Evolutionary conservation across 371 early-diverging fungal genomes (phyloP).

Genomic region (Syncephalastrum racemosum): DNA sequence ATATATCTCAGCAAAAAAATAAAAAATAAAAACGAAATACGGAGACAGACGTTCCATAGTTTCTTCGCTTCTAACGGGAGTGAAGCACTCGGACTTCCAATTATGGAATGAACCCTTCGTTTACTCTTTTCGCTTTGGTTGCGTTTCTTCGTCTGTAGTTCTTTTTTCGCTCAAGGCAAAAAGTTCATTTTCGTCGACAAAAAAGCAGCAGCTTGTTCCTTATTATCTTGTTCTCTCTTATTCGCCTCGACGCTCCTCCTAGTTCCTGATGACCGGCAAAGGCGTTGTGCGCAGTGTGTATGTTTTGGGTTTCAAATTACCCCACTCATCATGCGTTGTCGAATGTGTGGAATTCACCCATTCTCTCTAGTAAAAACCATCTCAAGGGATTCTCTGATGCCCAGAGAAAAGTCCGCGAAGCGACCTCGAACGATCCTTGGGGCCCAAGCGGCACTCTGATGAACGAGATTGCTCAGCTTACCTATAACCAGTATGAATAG

Average conservation of each 20-base stretch:
- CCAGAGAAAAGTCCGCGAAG: conserved; percentile 92
- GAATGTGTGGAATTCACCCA: neutral
- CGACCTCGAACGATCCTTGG: conserved; percentile 92
- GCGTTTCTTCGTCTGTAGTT: neutral
- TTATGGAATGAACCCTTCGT: no score
- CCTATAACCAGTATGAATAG: conserved; percentile 78
- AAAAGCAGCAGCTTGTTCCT: neutral
- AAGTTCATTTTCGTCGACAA: neutral
- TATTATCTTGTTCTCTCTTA: neutral
- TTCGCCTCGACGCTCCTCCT: neutral
- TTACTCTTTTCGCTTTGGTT: no score
- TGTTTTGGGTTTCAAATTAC: conserved; percentile 9
- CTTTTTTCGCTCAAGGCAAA: conserved; percentile 2
- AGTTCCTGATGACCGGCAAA: conserved; percentile 38
- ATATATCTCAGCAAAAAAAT: no score
- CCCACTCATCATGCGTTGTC: neutral
- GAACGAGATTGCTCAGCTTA: conserved; percentile 88
- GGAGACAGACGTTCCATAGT: no score
- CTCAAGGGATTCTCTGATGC: conserved; percentile 95
- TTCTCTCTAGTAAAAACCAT: conserved; percentile 82
- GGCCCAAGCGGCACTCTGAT: conserved; percentile 86
- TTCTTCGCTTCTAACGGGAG: no score
- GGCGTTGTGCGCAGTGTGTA: conserved; percentile 52
- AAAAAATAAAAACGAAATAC: no score
- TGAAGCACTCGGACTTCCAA: no score